These are phyloP conservation scores for Flaveria trinervia DNA, from an alignment of 129 eudicot species.

Conservation along the genomic window DNA sequence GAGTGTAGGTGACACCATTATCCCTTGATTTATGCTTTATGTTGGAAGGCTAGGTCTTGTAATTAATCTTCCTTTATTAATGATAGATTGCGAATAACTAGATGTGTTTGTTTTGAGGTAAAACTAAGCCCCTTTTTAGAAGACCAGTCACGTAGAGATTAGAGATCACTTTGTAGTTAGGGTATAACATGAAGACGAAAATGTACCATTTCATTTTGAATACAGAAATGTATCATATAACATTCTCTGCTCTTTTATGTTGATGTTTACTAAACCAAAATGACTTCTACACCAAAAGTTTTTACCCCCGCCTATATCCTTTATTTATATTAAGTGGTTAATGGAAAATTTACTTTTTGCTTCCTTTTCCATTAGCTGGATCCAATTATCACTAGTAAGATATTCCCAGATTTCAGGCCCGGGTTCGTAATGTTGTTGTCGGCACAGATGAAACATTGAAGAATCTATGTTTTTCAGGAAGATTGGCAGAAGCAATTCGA, in stretches of 20 bases:
- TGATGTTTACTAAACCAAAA: slow-evolving; percentile 5
- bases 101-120: slow-evolving; percentile 9
- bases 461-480: slow-evolving; percentile 73
- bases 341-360: slow-evolving; percentile 12
- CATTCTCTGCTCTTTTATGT: not conserved
- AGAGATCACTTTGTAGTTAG: not conserved
- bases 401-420: slow-evolving; percentile 85
- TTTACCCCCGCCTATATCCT: not conserved
- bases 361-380: slow-evolving; percentile 36
- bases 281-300: not conserved
- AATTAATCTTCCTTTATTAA: not conserved
- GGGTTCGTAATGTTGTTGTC: slow-evolving; percentile 30
- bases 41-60: slow-evolving; percentile 5
- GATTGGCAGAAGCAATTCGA: slow-evolving; percentile 68
- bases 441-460: slow-evolving; percentile 61
- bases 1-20: not conserved
- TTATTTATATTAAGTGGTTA: slow-evolving; percentile 4
- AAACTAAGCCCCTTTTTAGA: not conserved
- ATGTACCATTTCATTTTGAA: too few relatives aligned
- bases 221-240: too few relatives aligned
- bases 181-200: not conserved
- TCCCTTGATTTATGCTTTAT: slow-evolving; percentile 1
- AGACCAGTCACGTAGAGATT: not conserved
- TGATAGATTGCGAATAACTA: not conserved
- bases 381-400: slow-evolving; percentile 56